phyloP scores from a whole-genome alignment of 257 asterid species.

The Schizonepeta tenuifolia region DNA sequence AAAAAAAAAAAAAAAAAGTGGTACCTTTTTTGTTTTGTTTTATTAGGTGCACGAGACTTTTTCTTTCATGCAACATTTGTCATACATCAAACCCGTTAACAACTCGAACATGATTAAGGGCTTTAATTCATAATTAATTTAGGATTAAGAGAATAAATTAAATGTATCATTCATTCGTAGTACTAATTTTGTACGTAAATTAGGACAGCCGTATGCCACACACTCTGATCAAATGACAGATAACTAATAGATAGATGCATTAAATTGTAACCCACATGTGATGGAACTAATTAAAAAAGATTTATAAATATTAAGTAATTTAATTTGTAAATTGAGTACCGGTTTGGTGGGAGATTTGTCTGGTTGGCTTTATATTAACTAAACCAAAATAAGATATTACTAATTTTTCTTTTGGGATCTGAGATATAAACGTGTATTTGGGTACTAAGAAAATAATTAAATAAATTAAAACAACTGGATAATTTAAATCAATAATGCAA shows the following conservation, averaged over 20 bases:
- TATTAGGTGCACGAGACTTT: not conserved
- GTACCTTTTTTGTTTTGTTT: no score
- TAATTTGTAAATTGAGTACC: not conserved
- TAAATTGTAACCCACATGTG: constrained; percentile 33
- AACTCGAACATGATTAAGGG: constrained; percentile 11
- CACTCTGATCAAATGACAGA: constrained; percentile 35
- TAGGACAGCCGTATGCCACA: constrained; percentile 44
- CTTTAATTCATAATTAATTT: not conserved
- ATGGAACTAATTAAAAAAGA: constrained; percentile 12
- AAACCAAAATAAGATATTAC: not conserved
- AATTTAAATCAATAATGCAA: constrained; percentile 36
- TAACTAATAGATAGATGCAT: constrained; percentile 27
- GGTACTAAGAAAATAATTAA: constrained; percentile 11
- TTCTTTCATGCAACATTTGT: not conserved
- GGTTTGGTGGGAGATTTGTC: constrained; percentile 31
- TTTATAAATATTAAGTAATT: not conserved
- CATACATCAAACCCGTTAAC: not conserved
- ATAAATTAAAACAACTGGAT: constrained; percentile 31
- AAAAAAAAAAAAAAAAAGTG: no score
- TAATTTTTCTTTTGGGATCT: constrained; percentile 33
- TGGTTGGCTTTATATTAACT: constrained; percentile 22
- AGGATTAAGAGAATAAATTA: not conserved
- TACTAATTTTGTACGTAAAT: constrained; percentile 42
- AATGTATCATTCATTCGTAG: not conserved
- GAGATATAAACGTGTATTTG: constrained; percentile 40